Base-by-base conservation (phyloP, 306 rosid species). In the Prinsepia uniflora region DNA sequence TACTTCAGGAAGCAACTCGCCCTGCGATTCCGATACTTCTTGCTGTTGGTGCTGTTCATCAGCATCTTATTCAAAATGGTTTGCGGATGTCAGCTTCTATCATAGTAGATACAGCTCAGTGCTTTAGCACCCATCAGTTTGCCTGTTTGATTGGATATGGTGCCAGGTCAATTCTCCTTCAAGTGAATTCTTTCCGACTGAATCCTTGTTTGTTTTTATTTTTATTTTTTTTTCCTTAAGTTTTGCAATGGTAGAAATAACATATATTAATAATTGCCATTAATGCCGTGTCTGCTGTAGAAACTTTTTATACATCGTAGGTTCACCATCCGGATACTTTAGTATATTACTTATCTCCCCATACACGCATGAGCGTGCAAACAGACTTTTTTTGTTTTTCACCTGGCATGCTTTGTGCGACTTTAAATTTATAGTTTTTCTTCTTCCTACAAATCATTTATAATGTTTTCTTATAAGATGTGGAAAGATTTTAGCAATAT, bases 121-220 rank as follows among this genome's bases (percentile, higher is more conserved):
- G 97, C 87, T 94, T 94, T 81, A 94, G 99, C 81, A 94, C 99
- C 67, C 99, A 94, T 85, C 99, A 94, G 52, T 94, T 90, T 83
- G 97, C 99, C 74, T 94, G 97, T 79, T 87, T 94, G 84, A 85
- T 94, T 78, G 99, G 99, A 90, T 94, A 89, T 81, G 99, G 99
- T 82, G 99, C 99, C 76, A 94, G 99, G 99, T 94, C 76, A 70
- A 74, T 83, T 71, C 41, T 65, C 63, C 65, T 50, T 72, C n/a
- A 13, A n/a, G 56, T 40, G 47, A 70, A 68, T 52, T 61, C 30
- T 77, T 55, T 67, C 53, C 74, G 18, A 22, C 54, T 34, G 54
- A 53, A n/a, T 64, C 40, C 7, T 45, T 44, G 11, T 10, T 19
- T 73, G 22, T 55, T 41, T 41, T 47, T 30, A 8, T 13, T 2